phyloP scores from a whole-genome alignment of 208 protist species.

The Leishmania tropica region DNA sequence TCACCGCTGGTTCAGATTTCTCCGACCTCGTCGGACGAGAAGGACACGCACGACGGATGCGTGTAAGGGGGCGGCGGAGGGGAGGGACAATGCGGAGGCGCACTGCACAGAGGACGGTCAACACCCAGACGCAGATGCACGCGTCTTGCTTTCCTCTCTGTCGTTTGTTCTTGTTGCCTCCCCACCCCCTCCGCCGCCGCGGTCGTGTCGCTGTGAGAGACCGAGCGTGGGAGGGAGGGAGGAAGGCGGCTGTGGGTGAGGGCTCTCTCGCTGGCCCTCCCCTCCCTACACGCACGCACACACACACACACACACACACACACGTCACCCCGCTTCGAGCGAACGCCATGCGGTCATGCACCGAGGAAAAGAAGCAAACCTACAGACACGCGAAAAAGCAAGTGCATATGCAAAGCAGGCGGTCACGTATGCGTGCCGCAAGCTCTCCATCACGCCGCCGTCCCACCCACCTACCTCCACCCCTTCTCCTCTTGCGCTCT shows the following conservation, averaged over 20 bases:
- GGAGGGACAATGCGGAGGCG: background rate
- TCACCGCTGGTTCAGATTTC: constrained; percentile 31
- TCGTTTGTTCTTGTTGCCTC: background rate
- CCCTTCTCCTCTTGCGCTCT: background rate
- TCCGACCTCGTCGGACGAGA: constrained; percentile 35
- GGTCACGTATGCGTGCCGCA: background rate
- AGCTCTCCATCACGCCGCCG: background rate
- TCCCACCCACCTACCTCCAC: background rate
- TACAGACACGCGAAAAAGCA: background rate
- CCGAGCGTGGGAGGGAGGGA: background rate
- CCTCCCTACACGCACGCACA: background rate
- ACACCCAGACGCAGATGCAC: background rate
- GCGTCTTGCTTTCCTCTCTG: background rate
- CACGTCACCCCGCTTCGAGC: background rate
- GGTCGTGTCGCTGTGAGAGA: too few species aligned
- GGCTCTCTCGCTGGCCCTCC: background rate
- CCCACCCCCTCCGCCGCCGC: too few species aligned
- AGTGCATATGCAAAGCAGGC: background rate
- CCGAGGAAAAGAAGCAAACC: background rate
- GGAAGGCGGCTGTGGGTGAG: background rate
- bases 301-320: too few species aligned
- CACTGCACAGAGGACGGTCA: background rate
- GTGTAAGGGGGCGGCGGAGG: background rate
- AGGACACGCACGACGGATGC: background rate
- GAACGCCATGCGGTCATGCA: background rate